Evolutionary conservation across 2,329 filamentous ascomycete species (phyloP).

Genomic region (Trichoderma pleuroti): DNA sequence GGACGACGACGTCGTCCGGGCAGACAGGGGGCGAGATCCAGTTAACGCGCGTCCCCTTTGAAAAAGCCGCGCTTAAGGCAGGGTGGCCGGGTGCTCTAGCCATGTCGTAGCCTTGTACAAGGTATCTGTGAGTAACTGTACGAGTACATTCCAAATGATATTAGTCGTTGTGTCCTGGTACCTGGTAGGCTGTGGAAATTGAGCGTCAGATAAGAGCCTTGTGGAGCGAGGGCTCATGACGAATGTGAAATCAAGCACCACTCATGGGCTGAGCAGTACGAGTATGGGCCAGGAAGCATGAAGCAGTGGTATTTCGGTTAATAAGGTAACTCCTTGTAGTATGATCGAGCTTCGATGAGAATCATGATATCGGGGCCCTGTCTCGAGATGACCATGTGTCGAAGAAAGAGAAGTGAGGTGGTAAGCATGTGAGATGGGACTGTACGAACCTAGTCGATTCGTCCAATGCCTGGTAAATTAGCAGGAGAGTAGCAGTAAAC

Average conservation of each 20-base stretch:
- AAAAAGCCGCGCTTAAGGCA: not conserved
- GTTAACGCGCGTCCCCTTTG: constrained; percentile 17
- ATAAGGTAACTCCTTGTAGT: not conserved
- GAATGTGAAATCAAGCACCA: not conserved
- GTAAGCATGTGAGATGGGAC: not conserved
- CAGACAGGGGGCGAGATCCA: constrained; percentile 5
- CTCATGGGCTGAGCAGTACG: not conserved
- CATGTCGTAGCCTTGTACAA: constrained; percentile 1
- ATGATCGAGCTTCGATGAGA: not conserved
- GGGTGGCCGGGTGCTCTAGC: not conserved
- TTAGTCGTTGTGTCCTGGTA: not conserved
- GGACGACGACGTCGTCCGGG: not conserved
- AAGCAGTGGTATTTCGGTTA: not conserved
- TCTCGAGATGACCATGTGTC: not conserved
- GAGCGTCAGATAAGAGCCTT: not conserved
- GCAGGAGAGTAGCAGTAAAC: not conserved
- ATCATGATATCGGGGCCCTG: not conserved
- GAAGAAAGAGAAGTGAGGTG: not conserved
- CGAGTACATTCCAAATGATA: not conserved
- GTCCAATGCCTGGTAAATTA: not conserved
- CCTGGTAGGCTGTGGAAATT: not conserved
- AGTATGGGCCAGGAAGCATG: not conserved
- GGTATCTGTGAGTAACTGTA: not conserved
- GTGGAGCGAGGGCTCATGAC: not conserved
- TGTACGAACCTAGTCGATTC: not conserved